Evolutionary conservation across 805 yeast species (phyloP).

Genomic region (Wickerhamiella lipophila): DNA sequence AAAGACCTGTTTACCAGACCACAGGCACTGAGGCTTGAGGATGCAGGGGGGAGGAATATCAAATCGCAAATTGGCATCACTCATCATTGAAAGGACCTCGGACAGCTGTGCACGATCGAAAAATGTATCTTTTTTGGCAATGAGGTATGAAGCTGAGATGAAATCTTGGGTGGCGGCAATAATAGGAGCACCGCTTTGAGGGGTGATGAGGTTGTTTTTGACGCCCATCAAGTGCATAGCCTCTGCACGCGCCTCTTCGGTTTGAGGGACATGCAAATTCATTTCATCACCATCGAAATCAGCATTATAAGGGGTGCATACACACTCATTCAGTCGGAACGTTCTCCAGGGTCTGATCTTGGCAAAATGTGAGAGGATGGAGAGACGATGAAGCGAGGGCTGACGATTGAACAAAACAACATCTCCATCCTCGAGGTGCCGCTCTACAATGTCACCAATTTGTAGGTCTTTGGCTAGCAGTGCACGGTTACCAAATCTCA

Average conservation of each 20-base stretch:
- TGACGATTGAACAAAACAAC: constrained; percentile 92
- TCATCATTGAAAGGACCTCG: constrained; percentile 86
- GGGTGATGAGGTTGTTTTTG: constrained; percentile 84
- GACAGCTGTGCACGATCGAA: constrained; percentile 76
- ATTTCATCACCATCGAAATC: constrained; percentile 99
- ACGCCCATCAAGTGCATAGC: constrained; percentile 99
- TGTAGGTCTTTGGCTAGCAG: constrained; percentile 63
- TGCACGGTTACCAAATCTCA: constrained; percentile 75
- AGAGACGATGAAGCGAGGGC: constrained; percentile 90
- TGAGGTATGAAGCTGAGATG: constrained; percentile 88
- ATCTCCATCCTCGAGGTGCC: constrained; percentile 96
- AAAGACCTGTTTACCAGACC: constrained; percentile 98
- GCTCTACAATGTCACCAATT: constrained; percentile 87
- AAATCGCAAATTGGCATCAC: constrained; percentile 76
- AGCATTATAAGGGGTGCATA: constrained; percentile 97
- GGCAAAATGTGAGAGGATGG: constrained; percentile 90
- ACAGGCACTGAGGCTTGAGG: constrained; percentile 71
- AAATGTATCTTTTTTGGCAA: constrained; percentile 87
- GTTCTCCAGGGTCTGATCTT: constrained; percentile 97
- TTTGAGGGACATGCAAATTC: constrained; percentile 98
- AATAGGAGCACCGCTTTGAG: constrained; percentile 96
- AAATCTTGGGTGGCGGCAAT: constrained; percentile 99
- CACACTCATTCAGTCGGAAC: constrained; percentile 93
- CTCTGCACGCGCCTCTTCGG: constrained; percentile 97
- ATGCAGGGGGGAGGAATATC: constrained; percentile 95